Conservation (phyloP, 768 basidiomycete genomes). For the Tulasnella sp. region DNA sequence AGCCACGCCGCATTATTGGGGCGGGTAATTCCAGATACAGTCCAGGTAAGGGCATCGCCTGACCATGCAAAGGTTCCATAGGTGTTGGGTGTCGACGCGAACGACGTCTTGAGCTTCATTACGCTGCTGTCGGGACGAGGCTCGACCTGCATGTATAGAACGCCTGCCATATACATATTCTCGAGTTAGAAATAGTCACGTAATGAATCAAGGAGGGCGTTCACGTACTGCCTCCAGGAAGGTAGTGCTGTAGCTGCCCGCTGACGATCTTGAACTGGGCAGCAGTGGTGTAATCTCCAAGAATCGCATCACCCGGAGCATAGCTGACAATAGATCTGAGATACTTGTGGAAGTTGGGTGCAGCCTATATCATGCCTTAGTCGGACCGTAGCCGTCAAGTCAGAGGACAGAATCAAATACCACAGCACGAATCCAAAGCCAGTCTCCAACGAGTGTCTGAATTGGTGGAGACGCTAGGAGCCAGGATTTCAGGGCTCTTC, state of each 20-base stretch:
- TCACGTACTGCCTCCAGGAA: constrained; percentile 37
- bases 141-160: constrained; percentile 55
- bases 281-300: constrained; percentile 49
- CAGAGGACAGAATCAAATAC: constrained; percentile 43
- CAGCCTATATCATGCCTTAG: constrained; percentile 46
- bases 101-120: constrained; percentile 54
- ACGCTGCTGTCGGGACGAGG: constrained; percentile 52
- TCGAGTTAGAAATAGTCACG: background rate
- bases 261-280: constrained; percentile 59
- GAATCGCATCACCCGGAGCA: constrained; percentile 54
- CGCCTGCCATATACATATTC: constrained; percentile 19
- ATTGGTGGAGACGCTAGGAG: constrained; percentile 36
- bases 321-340: constrained; percentile 50
- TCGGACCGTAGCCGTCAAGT: background rate
- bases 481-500: background rate
- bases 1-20: constrained; percentile 57
- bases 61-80: constrained; percentile 56
- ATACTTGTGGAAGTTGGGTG: constrained; percentile 65
- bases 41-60: constrained; percentile 66
- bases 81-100: constrained; percentile 54
- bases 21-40: constrained; percentile 52
- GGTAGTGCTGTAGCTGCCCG: constrained; percentile 60
- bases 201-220: background rate
- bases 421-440: constrained; percentile 62
- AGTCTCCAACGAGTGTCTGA: constrained; percentile 54